Conservation (phyloP, 2,329 filamentous ascomycete genomes). For the Calonectria pteridis region DNA sequence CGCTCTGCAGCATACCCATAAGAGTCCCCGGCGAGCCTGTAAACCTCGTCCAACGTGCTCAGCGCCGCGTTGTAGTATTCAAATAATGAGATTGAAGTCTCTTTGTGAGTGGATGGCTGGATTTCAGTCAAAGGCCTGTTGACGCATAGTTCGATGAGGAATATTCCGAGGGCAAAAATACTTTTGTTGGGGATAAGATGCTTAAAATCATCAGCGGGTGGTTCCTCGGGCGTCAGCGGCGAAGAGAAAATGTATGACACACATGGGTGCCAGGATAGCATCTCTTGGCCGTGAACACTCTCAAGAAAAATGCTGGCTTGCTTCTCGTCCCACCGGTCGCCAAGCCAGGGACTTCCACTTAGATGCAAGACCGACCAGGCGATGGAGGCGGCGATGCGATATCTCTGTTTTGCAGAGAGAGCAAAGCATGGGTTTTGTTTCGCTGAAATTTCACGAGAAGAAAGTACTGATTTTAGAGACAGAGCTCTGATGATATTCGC, state of each 20-base stretch:
- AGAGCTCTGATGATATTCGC: not conserved
- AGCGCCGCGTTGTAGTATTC: constrained; percentile 1
- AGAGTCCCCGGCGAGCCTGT: constrained; percentile 10
- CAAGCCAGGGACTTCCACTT: constrained; percentile 12
- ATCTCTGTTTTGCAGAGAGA: constrained; percentile 17
- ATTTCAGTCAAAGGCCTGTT: not conserved
- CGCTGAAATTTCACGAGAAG: not conserved
- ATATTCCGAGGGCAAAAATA: constrained; percentile 15
- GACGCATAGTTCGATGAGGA: constrained; percentile 17
- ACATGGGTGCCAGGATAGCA: not conserved
- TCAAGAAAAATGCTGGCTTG: constrained; percentile 1
- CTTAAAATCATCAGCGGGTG: not conserved
- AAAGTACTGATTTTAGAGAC: not conserved
- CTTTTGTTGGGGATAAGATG: constrained; percentile 8
- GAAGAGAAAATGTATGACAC: not conserved
- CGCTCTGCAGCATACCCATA: constrained; percentile 15
- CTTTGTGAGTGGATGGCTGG: not conserved
- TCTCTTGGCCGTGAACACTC: not conserved
- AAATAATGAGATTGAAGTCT: not conserved
- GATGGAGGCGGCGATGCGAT: constrained; percentile 2
- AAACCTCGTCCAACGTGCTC: not conserved
- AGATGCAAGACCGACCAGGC: constrained; percentile 15
- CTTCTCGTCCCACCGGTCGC: constrained; percentile 11
- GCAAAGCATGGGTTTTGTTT: not conserved
- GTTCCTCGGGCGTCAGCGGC: not conserved